Base-by-base conservation (phyloP, 2,329 filamentous ascomycete species). In the Grosmannia penicillata region DNA sequence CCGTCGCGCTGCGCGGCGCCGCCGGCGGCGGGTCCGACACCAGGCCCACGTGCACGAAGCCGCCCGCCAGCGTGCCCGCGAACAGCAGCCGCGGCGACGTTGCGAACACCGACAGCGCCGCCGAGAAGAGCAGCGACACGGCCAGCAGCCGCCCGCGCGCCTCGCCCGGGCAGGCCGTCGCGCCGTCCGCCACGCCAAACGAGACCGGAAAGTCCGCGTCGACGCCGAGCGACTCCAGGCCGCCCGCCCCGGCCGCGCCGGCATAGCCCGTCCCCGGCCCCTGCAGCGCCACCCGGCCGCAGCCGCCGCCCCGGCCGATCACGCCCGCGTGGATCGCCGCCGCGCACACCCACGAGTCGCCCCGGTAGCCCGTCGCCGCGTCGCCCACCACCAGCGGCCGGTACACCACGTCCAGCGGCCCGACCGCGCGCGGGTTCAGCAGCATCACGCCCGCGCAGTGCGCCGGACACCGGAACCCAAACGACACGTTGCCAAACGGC, bases 31-130 rank as follows among this genome's bases (percentile, higher is more conserved):
- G 81, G 53, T 98, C 89, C 2, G 85, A 86, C 8, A 85, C 89
- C 49, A 96, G 70, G 7, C 84, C 87, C 14, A 93, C 82, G 46
- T 94, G 86, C 62, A 82, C 83, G 59, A 94, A 96, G 27, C 93
- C 65, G 49, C 80, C 82, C 37, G 78, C 66, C 49, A 95, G 96
- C 26, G 76, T 68, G 36, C 77, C 78, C 56, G 84, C 84, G 66
- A 93, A 95, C 60, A 96, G 91, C 2, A 89, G 66, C 2, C 72
- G 67, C 0, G 87, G 75, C 0, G 79, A 84, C 1, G 77, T 75
- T 2, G 83, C 89, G 55, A 93, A 87, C 5, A 98, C 62, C 4
- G 84, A 87, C 10, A 96, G 56, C 0, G 86, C 56, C 21, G 73
- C 69, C 3, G 86, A 83, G 48, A 93, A 93, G 36, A 76, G 73